Conservation (phyloP, 1,284 basidiomycete genomes). For the Vanrija pseudolonga region DNA sequence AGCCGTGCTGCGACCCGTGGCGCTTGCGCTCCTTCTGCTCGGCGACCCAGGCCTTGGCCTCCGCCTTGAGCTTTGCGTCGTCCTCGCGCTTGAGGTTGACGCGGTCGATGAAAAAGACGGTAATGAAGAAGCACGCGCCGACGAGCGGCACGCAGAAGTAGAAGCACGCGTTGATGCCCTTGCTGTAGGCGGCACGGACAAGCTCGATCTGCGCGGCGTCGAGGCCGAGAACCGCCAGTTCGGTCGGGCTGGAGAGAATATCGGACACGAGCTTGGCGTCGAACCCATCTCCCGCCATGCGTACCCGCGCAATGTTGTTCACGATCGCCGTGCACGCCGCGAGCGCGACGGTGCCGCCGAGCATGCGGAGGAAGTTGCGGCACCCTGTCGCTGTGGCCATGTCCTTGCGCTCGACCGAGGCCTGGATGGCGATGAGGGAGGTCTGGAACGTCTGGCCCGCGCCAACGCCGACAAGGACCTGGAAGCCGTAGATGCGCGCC, state of each 20-base stretch:
- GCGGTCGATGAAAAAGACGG: slow-evolving; percentile 30
- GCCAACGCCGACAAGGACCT: slow-evolving; percentile 64
- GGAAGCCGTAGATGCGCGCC: slow-evolving; percentile 59
- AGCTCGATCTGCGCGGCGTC: slow-evolving; percentile 8
- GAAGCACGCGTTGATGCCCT: slow-evolving; percentile 30
- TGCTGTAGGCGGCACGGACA: slow-evolving; percentile 23
- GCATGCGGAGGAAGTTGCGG: slow-evolving; percentile 35
- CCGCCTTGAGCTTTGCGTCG: slow-evolving; percentile 28
- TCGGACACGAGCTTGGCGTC: not conserved
- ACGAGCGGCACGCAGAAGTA: slow-evolving; percentile 30
- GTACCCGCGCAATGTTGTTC: slow-evolving; percentile 30
- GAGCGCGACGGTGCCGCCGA: slow-evolving; percentile 24
- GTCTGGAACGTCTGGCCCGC: slow-evolving; percentile 54
- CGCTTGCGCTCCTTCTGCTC: slow-evolving; percentile 17
- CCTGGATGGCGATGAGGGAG: slow-evolving; percentile 55
- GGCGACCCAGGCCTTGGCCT: slow-evolving; percentile 26
- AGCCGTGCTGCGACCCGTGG: not conserved
- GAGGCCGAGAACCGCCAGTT: slow-evolving; percentile 17
- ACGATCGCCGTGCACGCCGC: slow-evolving; percentile 24
- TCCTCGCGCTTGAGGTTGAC: slow-evolving; percentile 30
- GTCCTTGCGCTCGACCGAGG: slow-evolving; percentile 25
- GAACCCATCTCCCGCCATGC: not conserved
- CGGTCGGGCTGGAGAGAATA: slow-evolving; percentile 28
- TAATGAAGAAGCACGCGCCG: slow-evolving; percentile 29
- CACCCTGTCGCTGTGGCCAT: slow-evolving; percentile 39